Evolutionary conservation across 306 rosid genomes (phyloP), one percentile per base, ranked within the genome.

Genomic region (Macrotyloma uniflorum): DNA sequence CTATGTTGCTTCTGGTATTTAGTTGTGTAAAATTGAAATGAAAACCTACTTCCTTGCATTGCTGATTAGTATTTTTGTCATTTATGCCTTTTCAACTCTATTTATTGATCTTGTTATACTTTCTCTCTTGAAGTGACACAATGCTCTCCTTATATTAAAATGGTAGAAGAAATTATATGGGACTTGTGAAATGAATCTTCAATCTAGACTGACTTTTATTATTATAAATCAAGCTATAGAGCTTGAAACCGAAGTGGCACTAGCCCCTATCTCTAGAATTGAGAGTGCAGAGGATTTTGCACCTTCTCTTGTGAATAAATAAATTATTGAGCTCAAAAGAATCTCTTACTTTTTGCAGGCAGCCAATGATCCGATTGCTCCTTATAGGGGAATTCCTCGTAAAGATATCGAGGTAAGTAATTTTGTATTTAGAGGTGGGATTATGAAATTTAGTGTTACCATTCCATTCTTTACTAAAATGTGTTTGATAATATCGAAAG

Each of bases 331-430:
- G 72, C 72, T 80, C 50, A 54, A 24, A 50, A 11, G 20, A 24
- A 79, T 78, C 14, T 19, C 24, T 79, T 53, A 82, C 57, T 58
- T 79, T 82, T 80, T 86, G 11, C 89, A 93, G 99, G 99, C 98
- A 18, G 97, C 83, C 80, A 93, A 91, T 82, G 99, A 95, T 83
- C 98, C 99, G 4, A 89, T 95, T 80, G 99, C 99, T 82, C 96
- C 98, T 8, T 22, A 80, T 33, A 84, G 93, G 87, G 99, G 90
- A 77, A 88, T 95, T 73, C 98, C 99, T 70, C 94, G 91, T 46
- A 91, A 87, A 70, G 97, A 91, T 86, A 95, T 95, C 78, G 66
- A 93, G 98, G 99, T 95, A 79, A 76, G 75, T 38, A 69, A 50
- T 62, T 54, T 54, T 40, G 22, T 3, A 54, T 65, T 26, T 12